Base-by-base conservation (phyloP, 106 monocot species). In the Dioscorea zingiberensis region DNA sequence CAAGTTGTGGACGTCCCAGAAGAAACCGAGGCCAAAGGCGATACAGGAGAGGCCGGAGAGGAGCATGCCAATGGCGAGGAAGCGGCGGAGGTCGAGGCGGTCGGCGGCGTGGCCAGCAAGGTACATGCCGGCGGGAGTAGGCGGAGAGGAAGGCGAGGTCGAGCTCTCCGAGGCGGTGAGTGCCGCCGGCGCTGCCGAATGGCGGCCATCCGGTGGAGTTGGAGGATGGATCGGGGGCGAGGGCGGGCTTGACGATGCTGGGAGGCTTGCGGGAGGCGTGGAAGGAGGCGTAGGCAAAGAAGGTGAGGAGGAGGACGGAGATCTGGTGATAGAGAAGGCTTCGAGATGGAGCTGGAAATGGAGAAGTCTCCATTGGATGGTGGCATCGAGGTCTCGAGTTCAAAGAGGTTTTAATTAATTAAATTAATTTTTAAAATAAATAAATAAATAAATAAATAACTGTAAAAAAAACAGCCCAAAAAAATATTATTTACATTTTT, bases 211-310 rank as follows among this genome's bases (percentile, higher is more conserved):
- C 85, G 47, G 55, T 24, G 47, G 24, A 4, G 65, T 24, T 23
- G 30, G 64, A 27, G 13, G 49, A 10, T 55, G 65, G 49, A 38
- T 76, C 67, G 21, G 87, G 68, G 70, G 62, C 72, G 45, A 97
- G 85, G 68, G 81, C 70, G 67, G 76, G 70, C 70, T 97, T 97
- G 66, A 87, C 88, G 73, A 97, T 92, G 88, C 83, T 86, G n/a
- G 85, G 92, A 53, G 97, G 92, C 70, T 97, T 97, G 62, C 97
- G 88, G 45, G 97, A 88, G 67, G 88, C 91, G 65, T 97, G 97
- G 83, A 88, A 97, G 66, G 97, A 63, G 18, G 85, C 83, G 73
- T 97, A 97, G 66, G 91, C 76, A 66, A 55, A 21, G 77, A 88
- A 97, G 59, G 97, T 97, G 62, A 97, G 77, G 63, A 77, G 29